phyloP scores from a whole-genome alignment of 768 basidiomycete species.

The Serendipita vermifera region DNA sequence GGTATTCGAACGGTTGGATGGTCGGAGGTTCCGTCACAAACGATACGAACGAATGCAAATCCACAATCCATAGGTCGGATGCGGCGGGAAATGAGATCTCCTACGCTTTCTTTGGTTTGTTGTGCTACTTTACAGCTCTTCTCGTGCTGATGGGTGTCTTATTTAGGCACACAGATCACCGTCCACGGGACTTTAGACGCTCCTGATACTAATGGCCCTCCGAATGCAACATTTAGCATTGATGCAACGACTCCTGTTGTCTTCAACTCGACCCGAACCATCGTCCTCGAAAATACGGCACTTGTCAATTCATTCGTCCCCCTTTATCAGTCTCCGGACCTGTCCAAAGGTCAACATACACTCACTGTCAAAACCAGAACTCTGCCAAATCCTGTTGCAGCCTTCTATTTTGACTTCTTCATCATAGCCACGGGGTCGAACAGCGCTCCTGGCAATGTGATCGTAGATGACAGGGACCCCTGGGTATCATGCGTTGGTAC shows the following conservation, averaged over 20 bases:
- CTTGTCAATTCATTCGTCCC: neutral
- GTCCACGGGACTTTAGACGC: neutral
- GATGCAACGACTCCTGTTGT: neutral
- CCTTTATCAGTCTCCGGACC: neutral
- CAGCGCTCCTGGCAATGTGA: neutral
- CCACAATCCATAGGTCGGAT: neutral
- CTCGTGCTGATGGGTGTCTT: too few species aligned
- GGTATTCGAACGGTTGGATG: neutral
- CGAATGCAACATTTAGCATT: neutral
- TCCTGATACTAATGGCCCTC: neutral
- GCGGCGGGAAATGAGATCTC: neutral
- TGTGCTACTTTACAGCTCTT: too few species aligned
- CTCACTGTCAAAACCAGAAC: neutral
- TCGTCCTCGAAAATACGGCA: neutral
- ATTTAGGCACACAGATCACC: neutral
- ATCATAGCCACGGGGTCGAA: neutral
- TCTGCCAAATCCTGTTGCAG: too few species aligned
- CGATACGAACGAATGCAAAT: neutral
- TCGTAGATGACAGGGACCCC: neutral
- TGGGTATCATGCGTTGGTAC: neutral
- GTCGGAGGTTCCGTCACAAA: neutral
- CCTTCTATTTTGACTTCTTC: constrained; percentile 6
- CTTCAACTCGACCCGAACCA: neutral
- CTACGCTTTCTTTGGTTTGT: neutral
- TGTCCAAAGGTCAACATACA: neutral